Base-by-base conservation (phyloP, 2,329 filamentous ascomycete species). In the Monilinia fructigena region DNA sequence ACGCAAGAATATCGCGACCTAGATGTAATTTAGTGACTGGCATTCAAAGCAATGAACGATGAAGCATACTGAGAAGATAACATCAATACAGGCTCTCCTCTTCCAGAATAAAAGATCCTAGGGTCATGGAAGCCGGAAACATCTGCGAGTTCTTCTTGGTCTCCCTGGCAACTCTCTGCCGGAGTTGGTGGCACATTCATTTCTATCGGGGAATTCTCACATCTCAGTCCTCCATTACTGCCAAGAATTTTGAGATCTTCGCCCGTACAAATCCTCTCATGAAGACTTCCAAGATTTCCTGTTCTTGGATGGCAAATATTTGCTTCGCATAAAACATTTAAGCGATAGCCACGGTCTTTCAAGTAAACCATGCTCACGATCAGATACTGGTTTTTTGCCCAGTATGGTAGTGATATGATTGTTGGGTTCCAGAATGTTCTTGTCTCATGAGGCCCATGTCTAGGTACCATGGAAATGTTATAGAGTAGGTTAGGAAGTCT, bases 91-190 rank as follows among this genome's bases (percentile, higher is more conserved):
- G 77, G 77, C 66, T 79, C 78, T 0, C 78, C 78, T 65, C 75
- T 75, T 8, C 76, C 77, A 47, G 75, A 77, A 72, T 78, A 79
- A 60, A 79, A 78, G 28, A 78, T 70, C n/a, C 77, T 71, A 7
- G 78, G 78, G 70, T 79, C 78, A 68, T 79, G 78, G 66, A 79
- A 79, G 10, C 77, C 78, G n/a, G 77, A 74, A 53, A 79, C 77
- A 69, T 78, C 76, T 2, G 75, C 74, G 56, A 77, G 76, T 0
- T 71, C 68, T 47, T 71, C 70, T 66, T 76, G 77, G 23, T 69
- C 68, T 1, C 74, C 76, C 12, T 73, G 69, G 67, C 78, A 79
- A 47, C 72, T 72, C 63, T 77, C 73, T 18, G 77, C 75, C 14
- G 76, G 76, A n/a, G 77, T 79, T 26, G 78, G 73, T 12, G 78